Evolutionary conservation across 192 early-diverging fungal species (phyloP), one percentile per base, ranked within the genome.

Genomic region (Mortierella alpina): DNA sequence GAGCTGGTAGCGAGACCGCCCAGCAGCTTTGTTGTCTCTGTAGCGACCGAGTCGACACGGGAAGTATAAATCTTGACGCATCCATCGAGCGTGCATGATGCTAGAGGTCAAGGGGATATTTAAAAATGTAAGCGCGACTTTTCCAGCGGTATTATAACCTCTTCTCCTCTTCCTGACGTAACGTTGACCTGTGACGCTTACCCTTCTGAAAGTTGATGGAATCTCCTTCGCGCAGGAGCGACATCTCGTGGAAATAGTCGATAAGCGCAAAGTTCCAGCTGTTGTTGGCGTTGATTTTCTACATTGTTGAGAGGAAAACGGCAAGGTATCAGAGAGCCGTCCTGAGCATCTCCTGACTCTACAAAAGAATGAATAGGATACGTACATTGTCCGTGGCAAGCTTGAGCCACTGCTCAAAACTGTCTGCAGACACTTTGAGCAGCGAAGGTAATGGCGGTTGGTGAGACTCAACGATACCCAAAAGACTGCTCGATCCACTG

Each of bases 251-350:
- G 74, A 99, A 99, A 76, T 96, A 98, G 84, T 99, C 96, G 72
- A 99, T 98, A n/a, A 99, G 85, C 13, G 95, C 96, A 75, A 99
- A 90, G 70, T 97, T 95, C 96, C 96, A 99, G 48, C 92, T 95
- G 84, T 99, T 99, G 74, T 88, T 87, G 2, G 90, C 90, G 74
- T 95, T 99, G 77, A 99, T 97, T 92, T 98, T 98, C 93, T 96
- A 84, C 14, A 52, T 17, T 42, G 23, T 15, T 46, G 22, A 60
- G 31, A 57, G 54, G 51, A 46, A 20, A 76, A 56, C 17, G 50
- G 49, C n/a, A 18, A 14, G 42, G 1, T 53, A 62, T 20, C 51
- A 23, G 31, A 1, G 31, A 31, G 31, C 31, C 3, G 20, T 7
- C 48, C 18, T 68, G 11, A 59, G 41, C 7, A 14, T 7, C 45